A percentile compares a stretch with the other conserved stretches of the same genome.
Evolutionary conservation across 2,329 filamentous ascomycete genomes (phyloP).

Genomic region (Epichloe baconii): DNA sequence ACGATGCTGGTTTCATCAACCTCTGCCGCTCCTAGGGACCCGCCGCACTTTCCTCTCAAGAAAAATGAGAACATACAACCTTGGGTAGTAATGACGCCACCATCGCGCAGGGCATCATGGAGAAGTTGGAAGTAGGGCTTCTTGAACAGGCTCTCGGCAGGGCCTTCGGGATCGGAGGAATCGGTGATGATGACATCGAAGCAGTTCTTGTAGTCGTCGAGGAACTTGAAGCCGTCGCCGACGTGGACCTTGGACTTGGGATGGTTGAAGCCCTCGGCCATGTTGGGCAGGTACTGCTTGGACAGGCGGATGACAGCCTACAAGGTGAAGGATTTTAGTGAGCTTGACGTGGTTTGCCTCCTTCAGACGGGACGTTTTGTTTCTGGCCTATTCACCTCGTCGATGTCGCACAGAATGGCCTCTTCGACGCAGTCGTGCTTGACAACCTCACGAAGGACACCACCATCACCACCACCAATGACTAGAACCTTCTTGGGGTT

Average conservation of each 20-base stretch:
- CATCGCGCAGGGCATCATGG: constrained; percentile 76
- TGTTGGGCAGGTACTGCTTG: constrained; percentile 92
- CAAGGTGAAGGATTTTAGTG: neutral
- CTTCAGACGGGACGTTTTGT: neutral
- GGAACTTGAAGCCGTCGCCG: constrained; percentile 97
- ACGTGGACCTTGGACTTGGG: constrained; percentile 87
- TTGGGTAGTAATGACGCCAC: constrained; percentile 99
- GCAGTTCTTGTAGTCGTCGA: constrained; percentile 88
- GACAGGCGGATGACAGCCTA: constrained; percentile 92
- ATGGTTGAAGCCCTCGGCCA: constrained; percentile 88
- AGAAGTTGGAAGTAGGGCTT: constrained; percentile 98
- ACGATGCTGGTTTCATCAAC: constrained; percentile 1
- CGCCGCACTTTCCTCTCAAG: constrained; percentile 24
- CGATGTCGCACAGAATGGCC: constrained; percentile 94
- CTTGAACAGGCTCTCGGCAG: constrained; percentile 92
- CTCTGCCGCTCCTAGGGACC: constrained; percentile 21
- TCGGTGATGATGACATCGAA: constrained; percentile 99
- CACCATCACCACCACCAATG: constrained; percentile 94
- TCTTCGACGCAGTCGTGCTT: constrained; percentile 97
- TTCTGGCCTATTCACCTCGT: constrained; percentile 48
- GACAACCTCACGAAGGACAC: constrained; percentile 94
- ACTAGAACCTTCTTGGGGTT: constrained; percentile 97
- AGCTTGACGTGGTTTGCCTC: neutral
- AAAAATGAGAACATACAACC: constrained; percentile 88
- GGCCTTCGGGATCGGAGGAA: constrained; percentile 92